Evolutionary conservation across 2,329 filamentous ascomycete species (phyloP), one percentile per base, ranked within the genome.

Genomic region (Cladorrhinum sp.): DNA sequence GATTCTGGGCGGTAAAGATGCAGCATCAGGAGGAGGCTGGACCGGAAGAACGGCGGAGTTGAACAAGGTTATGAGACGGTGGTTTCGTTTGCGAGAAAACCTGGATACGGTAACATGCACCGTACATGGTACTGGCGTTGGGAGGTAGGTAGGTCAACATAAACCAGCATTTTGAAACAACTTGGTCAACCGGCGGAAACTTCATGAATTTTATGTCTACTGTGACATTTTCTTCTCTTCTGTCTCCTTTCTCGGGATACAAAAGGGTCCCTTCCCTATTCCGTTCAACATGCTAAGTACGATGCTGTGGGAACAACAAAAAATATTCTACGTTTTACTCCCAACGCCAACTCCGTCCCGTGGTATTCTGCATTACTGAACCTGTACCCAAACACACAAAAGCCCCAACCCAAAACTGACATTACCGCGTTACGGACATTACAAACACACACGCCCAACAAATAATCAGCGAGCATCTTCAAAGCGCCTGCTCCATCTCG

Each of bases 401-500:
- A n/a, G n/a, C 27, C 23, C 45, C 50, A 52, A 55, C 59, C 61
- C 66, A 62, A 12, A 49, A 16, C 50, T 50, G 50, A 66, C 69
- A 65, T 73, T 50, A 70, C 63, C 63, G 67, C 72, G 64, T 72
- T 60, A 71, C 57, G 57, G 65, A 60, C 65, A 62, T 62, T 68
- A 61, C 54, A 64, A 20, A 59, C 58, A 62, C 16, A n/a, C n/a
- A n/a, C n/a, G n/a, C n/a, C n/a, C n/a, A 57, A 54, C 53, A 51
- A 38, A 24, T 50, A 25, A 6, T 27, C 10, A 29, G 16, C 20
- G 51, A 59, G 50, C 54, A 18, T 16, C 45, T 57, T 71, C 67
- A 79, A 67, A 95, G 85, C 59, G 88, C 89, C 76, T 97, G 93
- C 77, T 98, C 95, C 93, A 99, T 97, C 81, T 99, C 95, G 3